Evolutionary conservation across 2,329 filamentous ascomycete species (phyloP).

Genomic region (Aschersonia sp.): DNA sequence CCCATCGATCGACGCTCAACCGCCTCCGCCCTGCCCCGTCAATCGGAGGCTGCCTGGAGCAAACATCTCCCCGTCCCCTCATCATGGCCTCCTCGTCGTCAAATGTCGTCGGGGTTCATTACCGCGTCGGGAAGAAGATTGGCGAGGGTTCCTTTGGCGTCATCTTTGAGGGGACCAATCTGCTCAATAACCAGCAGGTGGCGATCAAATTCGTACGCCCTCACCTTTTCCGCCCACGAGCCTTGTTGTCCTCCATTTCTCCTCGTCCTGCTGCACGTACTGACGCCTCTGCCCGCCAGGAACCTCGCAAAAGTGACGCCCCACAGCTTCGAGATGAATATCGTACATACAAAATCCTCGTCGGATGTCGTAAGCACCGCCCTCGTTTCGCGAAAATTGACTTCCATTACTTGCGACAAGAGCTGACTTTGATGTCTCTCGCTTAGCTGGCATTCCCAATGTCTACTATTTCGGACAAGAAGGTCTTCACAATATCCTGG

Average conservation of each 20-base stretch:
- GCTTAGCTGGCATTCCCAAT: constrained; percentile 72
- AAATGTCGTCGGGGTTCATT: constrained; percentile 97
- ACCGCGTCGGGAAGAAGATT: constrained; percentile 98
- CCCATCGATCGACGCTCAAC: not conserved
- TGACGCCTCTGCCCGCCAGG: constrained; percentile 32
- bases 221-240: not conserved
- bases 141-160: constrained; percentile 97
- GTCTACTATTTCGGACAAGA: constrained; percentile 99
- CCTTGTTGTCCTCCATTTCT: not conserved
- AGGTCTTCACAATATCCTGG: constrained; percentile 99
- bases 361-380: constrained; percentile 76
- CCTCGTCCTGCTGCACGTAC: constrained; percentile 2
- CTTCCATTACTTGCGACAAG: not conserved
- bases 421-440: not conserved
- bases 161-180: constrained; percentile 96
- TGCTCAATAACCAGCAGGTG: constrained; percentile 97
- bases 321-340: constrained; percentile 97
- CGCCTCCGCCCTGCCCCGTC: not conserved
- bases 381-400: not conserved
- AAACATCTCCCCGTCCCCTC: constrained; percentile 6
- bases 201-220: constrained; percentile 93
- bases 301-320: constrained; percentile 97
- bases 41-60: not conserved
- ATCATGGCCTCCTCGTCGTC: constrained; percentile 78
- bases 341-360: constrained; percentile 97